These are phyloP conservation scores for Colletotrichum sojae DNA, from an alignment of 2,329 filamentous ascomycete genomes.

Conservation along the genomic window DNA sequence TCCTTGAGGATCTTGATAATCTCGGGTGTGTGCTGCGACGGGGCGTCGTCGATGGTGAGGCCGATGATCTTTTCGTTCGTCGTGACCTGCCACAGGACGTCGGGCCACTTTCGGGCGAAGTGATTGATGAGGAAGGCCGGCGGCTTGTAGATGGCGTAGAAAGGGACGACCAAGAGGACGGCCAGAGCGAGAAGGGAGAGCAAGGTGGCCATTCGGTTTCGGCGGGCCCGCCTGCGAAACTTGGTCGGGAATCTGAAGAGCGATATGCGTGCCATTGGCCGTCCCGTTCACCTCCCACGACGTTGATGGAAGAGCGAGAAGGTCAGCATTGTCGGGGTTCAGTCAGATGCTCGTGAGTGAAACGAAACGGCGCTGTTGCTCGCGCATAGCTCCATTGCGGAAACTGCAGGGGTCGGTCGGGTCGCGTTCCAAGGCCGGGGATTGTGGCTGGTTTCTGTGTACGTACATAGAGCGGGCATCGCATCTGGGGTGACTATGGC, in stretches of 20 bases:
- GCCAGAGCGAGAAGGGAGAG: constrained; percentile 56
- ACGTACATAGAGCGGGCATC: background rate
- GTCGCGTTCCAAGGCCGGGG: constrained; percentile 18
- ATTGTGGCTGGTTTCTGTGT: background rate
- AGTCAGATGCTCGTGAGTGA: constrained; percentile 16
- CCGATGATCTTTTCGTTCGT: constrained; percentile 77
- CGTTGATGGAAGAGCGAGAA: constrained; percentile 16
- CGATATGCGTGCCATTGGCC: constrained; percentile 52
- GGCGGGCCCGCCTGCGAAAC: constrained; percentile 70
- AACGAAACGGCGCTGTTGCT: constrained; percentile 28
- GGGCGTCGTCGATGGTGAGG: constrained; percentile 89
- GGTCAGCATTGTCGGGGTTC: constrained; percentile 14
- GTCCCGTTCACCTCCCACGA: constrained; percentile 23
- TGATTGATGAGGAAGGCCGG: constrained; percentile 79
- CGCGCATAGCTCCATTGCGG: constrained; percentile 25
- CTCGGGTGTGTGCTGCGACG: constrained; percentile 78
- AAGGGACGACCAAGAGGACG: constrained; percentile 54
- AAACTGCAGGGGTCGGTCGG: constrained; percentile 19
- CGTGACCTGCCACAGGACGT: constrained; percentile 81
- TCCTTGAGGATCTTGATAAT: constrained; percentile 78
- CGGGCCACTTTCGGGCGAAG: constrained; percentile 80
- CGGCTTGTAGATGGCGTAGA: constrained; percentile 78
- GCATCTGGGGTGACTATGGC: constrained; percentile 8
- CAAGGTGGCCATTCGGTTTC: constrained; percentile 71
- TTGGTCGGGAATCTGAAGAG: constrained; percentile 69